These are phyloP conservation scores for Stagonosporopsis tanaceti DNA, from an alignment of 2,329 filamentous ascomycete species.

Conservation along the genomic window DNA sequence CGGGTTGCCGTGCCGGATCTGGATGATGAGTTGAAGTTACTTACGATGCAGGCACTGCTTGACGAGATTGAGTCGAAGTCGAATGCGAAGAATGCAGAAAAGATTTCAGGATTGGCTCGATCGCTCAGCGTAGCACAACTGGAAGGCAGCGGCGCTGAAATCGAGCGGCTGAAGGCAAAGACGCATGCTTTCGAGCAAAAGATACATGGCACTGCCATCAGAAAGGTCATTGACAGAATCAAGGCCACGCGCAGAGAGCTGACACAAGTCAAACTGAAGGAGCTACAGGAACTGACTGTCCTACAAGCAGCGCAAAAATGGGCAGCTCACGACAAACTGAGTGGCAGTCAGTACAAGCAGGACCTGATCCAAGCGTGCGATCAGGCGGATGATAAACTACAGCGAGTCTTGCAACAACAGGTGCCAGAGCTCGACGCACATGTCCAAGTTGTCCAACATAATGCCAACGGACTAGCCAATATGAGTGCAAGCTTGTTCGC, in stretches of 20 bases:
- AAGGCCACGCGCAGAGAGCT: slow-evolving; percentile 17
- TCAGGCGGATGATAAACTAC: neutral
- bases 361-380: neutral
- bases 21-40: slow-evolving; percentile 26
- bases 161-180: neutral
- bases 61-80: slow-evolving; percentile 2
- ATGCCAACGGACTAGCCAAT: neutral
- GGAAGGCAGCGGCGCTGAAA: neutral
- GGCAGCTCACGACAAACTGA: neutral
- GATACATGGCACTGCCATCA: neutral
- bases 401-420: neutral
- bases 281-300: slow-evolving; percentile 21
- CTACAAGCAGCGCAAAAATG: slow-evolving; percentile 28
- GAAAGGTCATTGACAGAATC: slow-evolving; percentile 11
- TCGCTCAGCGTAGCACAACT: slow-evolving; percentile 2
- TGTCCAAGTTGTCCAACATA: slow-evolving; percentile 1
- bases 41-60: slow-evolving; percentile 22
- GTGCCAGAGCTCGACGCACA: slow-evolving; percentile 10
- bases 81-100: neutral
- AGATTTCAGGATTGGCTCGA: neutral
- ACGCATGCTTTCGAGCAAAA: neutral
- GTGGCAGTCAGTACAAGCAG: neutral
- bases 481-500: neutral
- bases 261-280: slow-evolving; percentile 12
- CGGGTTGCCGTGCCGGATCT: slow-evolving; percentile 25